Evolutionary conservation across 768 basidiomycete genomes (phyloP).

Genomic region (Amanita rimosa): DNA sequence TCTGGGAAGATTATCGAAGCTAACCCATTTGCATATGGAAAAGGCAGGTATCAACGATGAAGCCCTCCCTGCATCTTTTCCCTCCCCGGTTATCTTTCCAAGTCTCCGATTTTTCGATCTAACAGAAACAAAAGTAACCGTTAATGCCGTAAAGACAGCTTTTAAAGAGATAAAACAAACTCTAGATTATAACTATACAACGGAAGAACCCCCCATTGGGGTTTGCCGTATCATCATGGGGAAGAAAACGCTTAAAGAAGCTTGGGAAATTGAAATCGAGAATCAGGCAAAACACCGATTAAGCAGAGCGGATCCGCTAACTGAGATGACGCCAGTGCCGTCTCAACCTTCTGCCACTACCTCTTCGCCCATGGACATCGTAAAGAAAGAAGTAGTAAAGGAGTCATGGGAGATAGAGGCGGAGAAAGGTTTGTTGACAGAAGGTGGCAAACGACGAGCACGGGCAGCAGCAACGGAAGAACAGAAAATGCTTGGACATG

Average conservation of each 20-base stretch:
- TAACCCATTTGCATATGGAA: slow-evolving; percentile 49
- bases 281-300: slow-evolving; percentile 26
- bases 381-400: slow-evolving; percentile 31
- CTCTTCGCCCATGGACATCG: slow-evolving; percentile 5
- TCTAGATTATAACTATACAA: slow-evolving; percentile 42
- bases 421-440: slow-evolving; percentile 63
- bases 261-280: slow-evolving; percentile 75
- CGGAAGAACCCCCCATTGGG: slow-evolving; percentile 41
- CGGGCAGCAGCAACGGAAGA: slow-evolving; percentile 33
- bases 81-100: slow-evolving; percentile 33
- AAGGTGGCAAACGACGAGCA: slow-evolving; percentile 59
- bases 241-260: slow-evolving; percentile 59
- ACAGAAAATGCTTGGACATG: slow-evolving; percentile 16
- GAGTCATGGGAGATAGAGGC: slow-evolving; percentile 78
- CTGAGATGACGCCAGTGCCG: neutral
- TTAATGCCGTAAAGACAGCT: slow-evolving; percentile 30
- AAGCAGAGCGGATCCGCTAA: neutral
- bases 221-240: slow-evolving; percentile 50
- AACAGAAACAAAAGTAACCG: slow-evolving; percentile 49
- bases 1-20: slow-evolving; percentile 32
- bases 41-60: slow-evolving; percentile 50
- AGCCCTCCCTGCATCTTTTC: slow-evolving; percentile 35
- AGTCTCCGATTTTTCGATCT: slow-evolving; percentile 49
- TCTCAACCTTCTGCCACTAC: slow-evolving; percentile 5
- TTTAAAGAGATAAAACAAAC: slow-evolving; percentile 37